Base-by-base conservation (phyloP, 2,329 filamentous ascomycete species). In the Cercospora sp. region DNA sequence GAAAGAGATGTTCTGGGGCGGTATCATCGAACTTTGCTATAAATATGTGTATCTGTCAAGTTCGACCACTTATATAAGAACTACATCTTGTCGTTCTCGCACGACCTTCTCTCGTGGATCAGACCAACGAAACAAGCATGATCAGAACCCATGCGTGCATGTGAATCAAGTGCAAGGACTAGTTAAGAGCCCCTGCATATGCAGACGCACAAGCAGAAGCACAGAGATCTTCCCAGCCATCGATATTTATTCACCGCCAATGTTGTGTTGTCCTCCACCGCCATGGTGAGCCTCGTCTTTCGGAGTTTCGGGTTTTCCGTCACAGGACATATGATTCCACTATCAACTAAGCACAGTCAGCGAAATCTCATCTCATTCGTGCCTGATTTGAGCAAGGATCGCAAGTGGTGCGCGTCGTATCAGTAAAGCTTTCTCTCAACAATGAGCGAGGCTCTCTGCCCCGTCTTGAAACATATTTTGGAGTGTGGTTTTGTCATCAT, bases 391-490 rank as follows among this genome's bases (percentile, higher is more conserved):
- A 51, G 20, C 10, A 12, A 26, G 45, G 20, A 51, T 51, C 45
- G 45, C 12, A 5, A 12, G 10, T 51, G 18, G 45, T 51, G 45
- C 45, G 45, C 5, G 20, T 51, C 12, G 18, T 51, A 51, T 51
- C 45, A 58, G 53, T 33, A 18, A 58, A 58, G 20, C 45, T 51
- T 51, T 58, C 53, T 58, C 53, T 64, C 62, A 64, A 64, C 62
- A 64, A 64, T 51, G 68, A 70, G 55, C 65, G 58, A 70, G 66
- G 65, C 71, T 73, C 74, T 76, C 69, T 65, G 75, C 71, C 73
- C 74, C 75, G 75, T 76, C 75, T 76, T 76, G 75, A 76, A 76
- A 76, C 74, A 76, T 76, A 72, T 73, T 75, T 71, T 71, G 68
- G 66, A 67, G 70, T 71, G 62, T 64, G 62, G 69, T 73, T 62